Percentiles rank a stretch among this genome's conserved stretches.
Conservation (phyloP, 2,329 filamentous ascomycete genomes). For the Chaetomium olivaceum region DNA sequence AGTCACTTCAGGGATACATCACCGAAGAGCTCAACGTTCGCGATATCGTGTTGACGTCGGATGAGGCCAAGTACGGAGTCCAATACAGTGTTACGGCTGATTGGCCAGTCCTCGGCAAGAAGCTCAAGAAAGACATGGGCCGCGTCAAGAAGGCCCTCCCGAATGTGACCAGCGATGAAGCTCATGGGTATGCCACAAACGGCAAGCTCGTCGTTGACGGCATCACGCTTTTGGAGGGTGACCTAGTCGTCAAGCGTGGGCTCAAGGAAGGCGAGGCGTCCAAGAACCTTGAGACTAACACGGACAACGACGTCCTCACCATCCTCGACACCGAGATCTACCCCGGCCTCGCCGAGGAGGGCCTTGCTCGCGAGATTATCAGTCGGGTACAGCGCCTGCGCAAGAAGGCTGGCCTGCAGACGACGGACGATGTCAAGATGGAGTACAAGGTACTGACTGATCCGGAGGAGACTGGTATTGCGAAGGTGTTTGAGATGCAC, state of each 20-base stretch:
- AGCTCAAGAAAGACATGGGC: conserved; percentile 91
- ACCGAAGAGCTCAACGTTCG: conserved; percentile 88
- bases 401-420: conserved; percentile 88
- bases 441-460: conserved; percentile 82
- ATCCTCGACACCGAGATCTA: conserved; percentile 78
- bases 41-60: conserved; percentile 78
- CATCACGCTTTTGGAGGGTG: conserved; percentile 77
- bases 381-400: conserved; percentile 88
- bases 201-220: conserved; percentile 81
- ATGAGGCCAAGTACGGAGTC: conserved; percentile 89
- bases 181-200: conserved; percentile 72
- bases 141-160: conserved; percentile 91
- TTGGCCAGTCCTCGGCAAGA: conserved; percentile 93
- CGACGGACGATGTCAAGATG: conserved; percentile 95
- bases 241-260: conserved; percentile 79
- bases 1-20: conserved; percentile 84
- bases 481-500: conserved; percentile 69
- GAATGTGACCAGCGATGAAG: conserved; percentile 72
- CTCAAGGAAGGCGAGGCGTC: conserved; percentile 71
- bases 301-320: conserved; percentile 84
- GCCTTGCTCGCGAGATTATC: conserved; percentile 87
- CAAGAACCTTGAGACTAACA: conserved; percentile 80
- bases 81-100: conserved; percentile 88
- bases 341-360: conserved; percentile 83
- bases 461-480: conserved; percentile 73